These are phyloP conservation scores for Aspergillus melleus DNA, from an alignment of 2,329 filamentous ascomycete genomes.

Conservation along the genomic window DNA sequence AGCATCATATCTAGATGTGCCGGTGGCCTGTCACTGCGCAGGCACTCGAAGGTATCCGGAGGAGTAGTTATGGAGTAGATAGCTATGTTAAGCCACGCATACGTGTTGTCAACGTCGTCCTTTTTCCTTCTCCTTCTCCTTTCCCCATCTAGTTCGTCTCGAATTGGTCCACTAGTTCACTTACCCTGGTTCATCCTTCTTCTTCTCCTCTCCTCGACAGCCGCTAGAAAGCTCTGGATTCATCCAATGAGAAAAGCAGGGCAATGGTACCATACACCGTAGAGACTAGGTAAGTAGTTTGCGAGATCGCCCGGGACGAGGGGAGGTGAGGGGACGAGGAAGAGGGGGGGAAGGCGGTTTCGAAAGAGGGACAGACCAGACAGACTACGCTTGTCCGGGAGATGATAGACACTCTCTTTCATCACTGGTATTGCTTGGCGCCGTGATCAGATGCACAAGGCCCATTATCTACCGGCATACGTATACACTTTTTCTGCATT, in stretches of 20 bases:
- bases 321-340: neutral
- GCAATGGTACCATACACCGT: too few relatives aligned
- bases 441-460: neutral
- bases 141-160: neutral
- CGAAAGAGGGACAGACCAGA: neutral
- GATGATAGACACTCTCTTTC: slow-evolving; percentile 4
- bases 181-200: neutral
- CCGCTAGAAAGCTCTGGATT: too few relatives aligned
- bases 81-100: neutral
- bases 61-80: neutral
- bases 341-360: too few relatives aligned
- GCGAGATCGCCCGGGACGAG: neutral
- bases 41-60: too few relatives aligned
- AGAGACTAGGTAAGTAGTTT: neutral
- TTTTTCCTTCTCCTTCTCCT: neutral
- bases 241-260: too few relatives aligned
- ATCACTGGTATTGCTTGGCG: slow-evolving; percentile 4
- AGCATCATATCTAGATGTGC: slow-evolving; percentile 5
- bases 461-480: neutral
- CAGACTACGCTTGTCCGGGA: neutral
- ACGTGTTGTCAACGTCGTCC: slow-evolving; percentile 8
- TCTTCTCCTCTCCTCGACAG: too few relatives aligned
- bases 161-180: neutral
- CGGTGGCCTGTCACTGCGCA: neutral
- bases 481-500: neutral